Conservation (phyloP, 371 early-diverging fungal species). For the Zancudomyces culisetae region DNA sequence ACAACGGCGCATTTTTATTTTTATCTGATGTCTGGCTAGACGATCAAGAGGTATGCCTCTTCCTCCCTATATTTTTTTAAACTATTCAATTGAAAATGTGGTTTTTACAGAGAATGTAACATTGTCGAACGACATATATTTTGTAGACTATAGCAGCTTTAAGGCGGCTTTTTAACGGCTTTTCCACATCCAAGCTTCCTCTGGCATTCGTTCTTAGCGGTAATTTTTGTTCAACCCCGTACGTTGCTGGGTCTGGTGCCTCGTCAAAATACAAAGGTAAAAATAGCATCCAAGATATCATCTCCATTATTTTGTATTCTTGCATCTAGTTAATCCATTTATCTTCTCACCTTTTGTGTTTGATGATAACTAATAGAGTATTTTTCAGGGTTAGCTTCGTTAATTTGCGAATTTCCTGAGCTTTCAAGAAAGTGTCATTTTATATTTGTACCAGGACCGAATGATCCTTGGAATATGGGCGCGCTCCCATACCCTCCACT, state of each 20-base stretch:
- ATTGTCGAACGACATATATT: too few species aligned
- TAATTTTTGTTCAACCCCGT: slow-evolving; percentile 60
- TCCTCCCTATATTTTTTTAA: too few species aligned
- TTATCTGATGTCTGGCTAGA: slow-evolving; percentile 77
- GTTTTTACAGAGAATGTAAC: too few species aligned
- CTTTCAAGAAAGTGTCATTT: slow-evolving; percentile 48
- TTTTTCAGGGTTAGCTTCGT: slow-evolving; percentile 46
- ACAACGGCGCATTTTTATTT: slow-evolving; percentile 47
- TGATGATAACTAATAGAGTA: too few species aligned
- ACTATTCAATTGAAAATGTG: too few species aligned
- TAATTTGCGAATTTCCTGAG: slow-evolving; percentile 47
- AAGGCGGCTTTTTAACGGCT: slow-evolving; percentile 42
- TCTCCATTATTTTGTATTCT: neutral
- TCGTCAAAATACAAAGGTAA: slow-evolving; percentile 28
- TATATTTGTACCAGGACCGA: slow-evolving; percentile 74
- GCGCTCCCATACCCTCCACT: slow-evolving; percentile 57
- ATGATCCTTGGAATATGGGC: slow-evolving; percentile 60
- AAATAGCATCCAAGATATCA: neutral
- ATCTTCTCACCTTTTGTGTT: too few species aligned
- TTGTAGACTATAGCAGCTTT: slow-evolving; percentile 23
- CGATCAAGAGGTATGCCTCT: slow-evolving; percentile 33
- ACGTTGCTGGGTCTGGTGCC: slow-evolving; percentile 32
- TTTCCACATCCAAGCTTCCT: slow-evolving; percentile 35
- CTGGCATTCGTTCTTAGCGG: slow-evolving; percentile 71
- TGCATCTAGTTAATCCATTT: too few species aligned